Percentiles rank a stretch among this genome's conserved stretches.
These are phyloP conservation scores for Erysimum pusillum DNA, from an alignment of 441 rosid genomes.

Conservation along the genomic window DNA sequence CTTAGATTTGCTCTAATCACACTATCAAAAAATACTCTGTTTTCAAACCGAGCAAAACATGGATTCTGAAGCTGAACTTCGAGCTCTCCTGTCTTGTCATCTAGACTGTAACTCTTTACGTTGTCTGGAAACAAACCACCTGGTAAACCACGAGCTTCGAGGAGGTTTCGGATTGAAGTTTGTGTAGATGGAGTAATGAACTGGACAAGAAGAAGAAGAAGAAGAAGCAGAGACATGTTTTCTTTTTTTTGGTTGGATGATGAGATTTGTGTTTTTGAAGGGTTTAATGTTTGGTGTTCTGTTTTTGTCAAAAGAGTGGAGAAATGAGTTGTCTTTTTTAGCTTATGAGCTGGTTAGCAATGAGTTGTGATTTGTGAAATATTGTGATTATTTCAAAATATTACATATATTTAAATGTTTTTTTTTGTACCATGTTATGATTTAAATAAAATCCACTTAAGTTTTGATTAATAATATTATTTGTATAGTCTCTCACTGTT, in stretches of 20 bases:
- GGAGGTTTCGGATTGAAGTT: constrained; percentile 65
- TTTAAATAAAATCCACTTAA: constrained; percentile 8
- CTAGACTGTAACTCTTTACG: constrained; percentile 66
- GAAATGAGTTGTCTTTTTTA: constrained; percentile 45
- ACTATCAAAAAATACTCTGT: constrained; percentile 74
- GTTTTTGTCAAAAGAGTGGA: constrained; percentile 50
- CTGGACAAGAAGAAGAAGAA: constrained; percentile 47
- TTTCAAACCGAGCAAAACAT: constrained; percentile 82
- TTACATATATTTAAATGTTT: background rate
- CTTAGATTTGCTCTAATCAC: constrained; percentile 85
- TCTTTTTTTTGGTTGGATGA: background rate
- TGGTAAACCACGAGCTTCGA: constrained; percentile 81
- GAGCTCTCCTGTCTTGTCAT: constrained; percentile 62
- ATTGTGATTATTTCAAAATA: constrained; percentile 14
- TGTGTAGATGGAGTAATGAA: constrained; percentile 34
- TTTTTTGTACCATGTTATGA: constrained; percentile 16
- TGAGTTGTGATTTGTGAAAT: constrained; percentile 36
- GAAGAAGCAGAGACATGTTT: constrained; percentile 55
- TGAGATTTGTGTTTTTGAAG: constrained; percentile 45
- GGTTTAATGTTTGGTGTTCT: constrained; percentile 45
- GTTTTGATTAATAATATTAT: constrained; percentile 9
- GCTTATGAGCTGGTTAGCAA: constrained; percentile 49
- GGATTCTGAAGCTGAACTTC: constrained; percentile 74
- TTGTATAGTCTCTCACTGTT: constrained; percentile 29
- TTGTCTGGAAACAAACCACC: constrained; percentile 83